Evolutionary conservation across 169 alveolate genomes (phyloP), one percentile per base, ranked within the genome.

Genomic region (Perkinsus olseni): DNA sequence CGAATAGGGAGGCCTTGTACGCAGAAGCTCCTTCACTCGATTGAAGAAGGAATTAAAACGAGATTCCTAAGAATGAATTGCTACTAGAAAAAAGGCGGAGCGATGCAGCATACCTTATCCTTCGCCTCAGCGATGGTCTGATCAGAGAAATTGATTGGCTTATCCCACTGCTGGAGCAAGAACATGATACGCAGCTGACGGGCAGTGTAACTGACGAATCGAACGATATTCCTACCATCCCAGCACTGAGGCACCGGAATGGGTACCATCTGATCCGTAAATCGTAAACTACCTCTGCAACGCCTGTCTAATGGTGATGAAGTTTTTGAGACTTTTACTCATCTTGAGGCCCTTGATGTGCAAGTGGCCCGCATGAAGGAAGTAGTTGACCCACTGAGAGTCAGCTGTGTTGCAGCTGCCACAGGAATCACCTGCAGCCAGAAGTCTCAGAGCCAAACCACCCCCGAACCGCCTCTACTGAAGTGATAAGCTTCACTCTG

Each of bases 401-500:
- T 62, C 82, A 1, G 37, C 34, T 4, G 82, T 62, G 17, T 62
- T 62, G 34, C 82, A 62, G 31, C 17, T 24, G 34, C 82, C 82
- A 28, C 82, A 62, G 8, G 82, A 62, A 62, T 62, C 82, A 24
- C 82, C 82, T 62, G 17, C 13, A 62, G 34, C 82, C 82, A 28
- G 17, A 13, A 13, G 8, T 24, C 8, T 24, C 36, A 13, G 50
- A 6, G n/a, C n/a, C n/a, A n/a, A 40, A 62, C 36, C 31, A 62
- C 37, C 34, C 82, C 8, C 4, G 31, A 21, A 21, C 31, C 1
- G 82, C 36, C 1, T 24, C 36, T 92, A 91, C 97, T 96, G 92
- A 98, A 99, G 94, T 96, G 97, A 95, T 97, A 98, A 17, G 99
- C 99, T 95, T 99, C 99, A 94, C 99, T 96, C 96, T 99, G 99